Evolutionary conservation across 2,329 filamentous ascomycete genomes (phyloP), one percentile per base, ranked within the genome.

Genomic region (Neonectria neomacrospora): DNA sequence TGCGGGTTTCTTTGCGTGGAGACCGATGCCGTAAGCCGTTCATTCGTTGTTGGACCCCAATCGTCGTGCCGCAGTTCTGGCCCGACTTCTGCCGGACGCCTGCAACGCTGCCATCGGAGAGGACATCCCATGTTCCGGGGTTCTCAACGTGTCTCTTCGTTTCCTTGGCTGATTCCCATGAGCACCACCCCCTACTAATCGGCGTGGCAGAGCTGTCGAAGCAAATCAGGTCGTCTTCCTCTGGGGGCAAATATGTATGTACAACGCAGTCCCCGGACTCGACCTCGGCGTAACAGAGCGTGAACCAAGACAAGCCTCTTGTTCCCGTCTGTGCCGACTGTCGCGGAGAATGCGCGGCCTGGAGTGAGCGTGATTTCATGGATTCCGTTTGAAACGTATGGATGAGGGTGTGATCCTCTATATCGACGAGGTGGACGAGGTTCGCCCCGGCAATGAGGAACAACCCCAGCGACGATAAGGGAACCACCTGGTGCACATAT

Each of bases 41-140:
- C 39, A 56, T 18, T 58, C 58, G 62, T 41, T 58, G 67, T 56
- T 66, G 59, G 50, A 67, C 54, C 39, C 67, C 51, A 50, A 32
- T 50, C 22, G 68, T 55, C 16, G 58, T 58, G 32, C 65, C 63
- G 10, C 42, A 37, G 20, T 44, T 56, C 63, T 67, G 50, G 12
- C 71, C 70, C 20, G 70, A 70, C 65, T 80, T 81, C 65, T 78
- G 85, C 30, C 90, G 82, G 12, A 93, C 80, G 0, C 91, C 91
- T 1, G 92, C 80, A 10, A 92, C 80, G 58, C 85, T 86, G 0
- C 88, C 87, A 32, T 84, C 84, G 0, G 83, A 81, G 7, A 91
- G 80, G 1, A 86, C 80, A 64, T 89, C 86, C 90, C 90, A 93
- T 0, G 79, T 75, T 0, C 91, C 91, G 0, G 89, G 89, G 39